Conservation (phyloP, 345 rosid genomes). For the Syzygium aqueum region DNA sequence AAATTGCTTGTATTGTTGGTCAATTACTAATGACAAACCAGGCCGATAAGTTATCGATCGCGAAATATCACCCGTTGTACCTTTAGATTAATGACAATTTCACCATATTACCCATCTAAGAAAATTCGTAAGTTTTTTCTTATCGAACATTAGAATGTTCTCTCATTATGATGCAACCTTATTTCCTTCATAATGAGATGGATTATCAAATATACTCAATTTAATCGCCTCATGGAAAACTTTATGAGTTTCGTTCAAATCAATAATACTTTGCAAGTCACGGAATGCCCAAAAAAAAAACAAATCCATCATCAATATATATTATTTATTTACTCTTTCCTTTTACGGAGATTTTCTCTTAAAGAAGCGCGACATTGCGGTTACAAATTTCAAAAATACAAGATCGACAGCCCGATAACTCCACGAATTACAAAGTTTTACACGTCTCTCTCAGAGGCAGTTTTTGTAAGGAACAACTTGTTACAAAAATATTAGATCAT, state of each 20-base stretch:
- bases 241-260: neutral
- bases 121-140: accelerated
- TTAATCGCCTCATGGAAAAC: neutral
- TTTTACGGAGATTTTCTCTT: neutral
- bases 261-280: neutral
- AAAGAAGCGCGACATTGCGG: neutral
- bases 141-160: accelerated
- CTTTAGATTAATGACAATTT: neutral
- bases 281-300: accelerated
- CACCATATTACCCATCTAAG: neutral
- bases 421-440: neutral
- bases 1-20: neutral
- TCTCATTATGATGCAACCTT: neutral
- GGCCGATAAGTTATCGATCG: accelerated
- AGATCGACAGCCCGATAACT: accelerated
- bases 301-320: neutral
- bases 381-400: neutral
- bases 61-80: neutral
- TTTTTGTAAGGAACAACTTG: neutral
- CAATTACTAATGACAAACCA: neutral
- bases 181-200: neutral
- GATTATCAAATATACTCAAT: neutral
- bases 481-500: neutral
- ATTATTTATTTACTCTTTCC: neutral
- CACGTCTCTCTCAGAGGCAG: accelerated